Base-by-base conservation (phyloP, 1,139 yeast genomes). In the Suhomyces atakaporum region DNA sequence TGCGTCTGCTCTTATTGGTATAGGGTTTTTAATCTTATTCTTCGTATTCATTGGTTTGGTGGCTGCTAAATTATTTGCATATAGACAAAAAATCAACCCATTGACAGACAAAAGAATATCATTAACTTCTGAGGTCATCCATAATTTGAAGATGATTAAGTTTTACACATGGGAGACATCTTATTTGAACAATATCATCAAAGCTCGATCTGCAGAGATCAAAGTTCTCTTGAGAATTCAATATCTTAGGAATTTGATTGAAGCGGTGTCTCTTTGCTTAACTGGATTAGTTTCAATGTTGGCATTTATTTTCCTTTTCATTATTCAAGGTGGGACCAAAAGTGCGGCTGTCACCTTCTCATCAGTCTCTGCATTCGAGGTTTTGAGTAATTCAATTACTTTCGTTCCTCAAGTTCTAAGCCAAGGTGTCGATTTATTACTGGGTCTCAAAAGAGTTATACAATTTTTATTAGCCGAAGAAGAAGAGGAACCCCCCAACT, bases 281-380 rank as follows among this genome's bases (percentile, higher is more conserved):
- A 82, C 92, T 0, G 69, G 75, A 9, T 57, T 84, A 39, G 78
- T 88, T 1, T 81, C 92, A 2, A 69, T 83, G 73, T 66, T 80
- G 2, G 75, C 95, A 0, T 88, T 87, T 51, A 73, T 87, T 43
- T 79, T 80, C 1, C 62, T 84, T 46, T 81, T 79, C 46, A 77
- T 73, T 27, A 61, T 79, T 3, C 47, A 44, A 46, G 63, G 72
- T 29, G 60, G 67, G 13, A 53, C 53, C 10, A 71, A 77, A 45
- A 66, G 71, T 42, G 81, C 94, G 1, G 88, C 86, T 3, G 66
- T 73, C 19, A 79, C 87, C 7, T 88, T 88, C 53, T 75, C 96
- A 0, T 81, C 95, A 6, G 65, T 88, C 35, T 73, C 92, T 0
- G 69, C 85, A 33, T 88, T 86, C 64, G 80, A 81, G 46, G 71